Evolutionary conservation across 169 alveolate species (phyloP).

Genomic region (Plasmodium cynomolgi): DNA sequence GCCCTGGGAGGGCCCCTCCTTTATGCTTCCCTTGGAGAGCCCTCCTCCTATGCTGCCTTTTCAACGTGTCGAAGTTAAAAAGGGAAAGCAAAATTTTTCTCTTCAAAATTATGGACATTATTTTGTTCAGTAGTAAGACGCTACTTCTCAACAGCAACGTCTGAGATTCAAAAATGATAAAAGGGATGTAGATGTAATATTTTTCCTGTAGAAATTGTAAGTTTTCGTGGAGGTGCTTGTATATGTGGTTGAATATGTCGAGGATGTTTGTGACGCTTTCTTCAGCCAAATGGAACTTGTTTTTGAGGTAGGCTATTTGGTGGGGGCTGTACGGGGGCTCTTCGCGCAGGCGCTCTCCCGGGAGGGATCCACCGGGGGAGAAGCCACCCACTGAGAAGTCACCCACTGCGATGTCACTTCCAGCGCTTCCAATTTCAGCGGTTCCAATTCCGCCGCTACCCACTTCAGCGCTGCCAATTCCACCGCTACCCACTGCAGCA

Average conservation of each 20-base stretch:
- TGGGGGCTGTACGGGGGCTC: not conserved
- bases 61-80: constrained; percentile 19
- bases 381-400: not conserved
- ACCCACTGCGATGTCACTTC: not conserved
- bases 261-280: constrained; percentile 2
- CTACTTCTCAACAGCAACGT: constrained; percentile 37
- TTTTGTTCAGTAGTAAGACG: constrained; percentile 24
- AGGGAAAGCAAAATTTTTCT: constrained; percentile 16
- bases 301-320: constrained; percentile 1
- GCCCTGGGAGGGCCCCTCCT: too few relatives aligned
- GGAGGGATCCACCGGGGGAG: not conserved
- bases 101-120: constrained; percentile 6
- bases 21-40: not conserved
- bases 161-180: constrained; percentile 58
- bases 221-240: constrained; percentile 20
- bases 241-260: constrained; percentile 35
- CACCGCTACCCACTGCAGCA: not conserved
- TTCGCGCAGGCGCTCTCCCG: not conserved
- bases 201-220: constrained; percentile 33
- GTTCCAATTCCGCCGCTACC: too few relatives aligned
- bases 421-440: not conserved
- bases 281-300: constrained; percentile 19
- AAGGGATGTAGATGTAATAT: constrained; percentile 65
- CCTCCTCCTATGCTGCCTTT: not conserved
- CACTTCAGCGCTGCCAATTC: not conserved